Conservation (phyloP, 1,284 basidiomycete species). For the Volvariella surrecta region DNA sequence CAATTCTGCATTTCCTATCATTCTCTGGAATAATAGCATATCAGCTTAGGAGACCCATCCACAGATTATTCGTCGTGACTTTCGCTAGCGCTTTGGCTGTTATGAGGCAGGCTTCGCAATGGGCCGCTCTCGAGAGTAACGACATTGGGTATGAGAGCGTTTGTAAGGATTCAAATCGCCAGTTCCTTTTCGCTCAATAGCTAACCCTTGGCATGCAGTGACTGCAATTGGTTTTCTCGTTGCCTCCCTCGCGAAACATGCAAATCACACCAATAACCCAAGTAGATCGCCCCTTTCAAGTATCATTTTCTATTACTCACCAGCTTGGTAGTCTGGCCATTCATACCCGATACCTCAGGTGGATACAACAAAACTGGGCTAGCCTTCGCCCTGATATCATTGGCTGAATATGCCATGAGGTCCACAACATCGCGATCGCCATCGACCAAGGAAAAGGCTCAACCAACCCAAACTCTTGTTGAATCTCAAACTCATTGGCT, state of each 20-base stretch:
- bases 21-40: constrained; percentile 58
- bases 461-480: background rate
- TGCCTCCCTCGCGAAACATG: constrained; percentile 68
- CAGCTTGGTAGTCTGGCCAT: constrained; percentile 62
- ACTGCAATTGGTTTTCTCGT: constrained; percentile 60
- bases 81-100: constrained; percentile 44
- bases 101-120: constrained; percentile 45
- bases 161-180: too few species aligned
- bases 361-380: constrained; percentile 71
- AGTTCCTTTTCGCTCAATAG: background rate
- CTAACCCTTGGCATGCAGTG: constrained; percentile 30
- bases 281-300: constrained; percentile 26
- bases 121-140: constrained; percentile 35
- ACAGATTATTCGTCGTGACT: constrained; percentile 51
- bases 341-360: constrained; percentile 58
- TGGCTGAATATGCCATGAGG: constrained; percentile 33
- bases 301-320: background rate
- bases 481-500: constrained; percentile 31
- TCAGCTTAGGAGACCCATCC: constrained; percentile 41
- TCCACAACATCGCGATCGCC: too few species aligned
- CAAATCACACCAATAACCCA: constrained; percentile 78
- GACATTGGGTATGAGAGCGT: constrained; percentile 45
- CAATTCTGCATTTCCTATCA: constrained; percentile 27
- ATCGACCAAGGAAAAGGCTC: too few species aligned
- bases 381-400: constrained; percentile 39